Evolutionary conservation across 1,139 yeast species (phyloP), one percentile per base, ranked within the genome.

Genomic region (Candida frijolesensis): DNA sequence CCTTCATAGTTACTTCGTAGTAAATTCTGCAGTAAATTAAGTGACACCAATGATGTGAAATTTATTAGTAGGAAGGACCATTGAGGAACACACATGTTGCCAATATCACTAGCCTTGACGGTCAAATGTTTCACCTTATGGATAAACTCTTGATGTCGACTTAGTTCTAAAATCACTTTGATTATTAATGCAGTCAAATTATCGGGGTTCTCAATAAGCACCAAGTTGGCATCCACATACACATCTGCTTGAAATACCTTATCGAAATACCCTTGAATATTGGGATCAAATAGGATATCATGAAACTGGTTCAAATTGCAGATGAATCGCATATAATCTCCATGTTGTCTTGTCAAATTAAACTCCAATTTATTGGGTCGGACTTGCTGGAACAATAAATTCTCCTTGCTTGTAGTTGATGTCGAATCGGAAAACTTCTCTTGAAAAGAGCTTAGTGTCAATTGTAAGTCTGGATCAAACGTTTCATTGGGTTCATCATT

Each of bases 61-160:
- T 64, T 57, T 11, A 53, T 50, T 38, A 75, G 64, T 9, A 74
- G 56, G 45, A 61, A 62, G 29, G 70, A 61, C 79, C 79, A 75
- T 40, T 64, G 67, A 4, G 60, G 52, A 2, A 65, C 65, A 52
- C 61, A 73, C 47, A 68, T 63, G 30, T 63, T 62, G 1, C 80
- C 79, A 2, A 75, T 67, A 48, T 74, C 75, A n/a, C 76, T 68
- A 12, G 69, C 62, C 25, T 57, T 55, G 25, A 75, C 64, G 19
- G 71, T 60, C 2, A 75, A 35, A 15, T 53, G 44, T 4, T 53
- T 54, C 39, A 74, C 51, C 48, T 71, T 68, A 10, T 51, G 54
- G 15, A 59, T 59, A 35, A 45, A 53, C 40, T 38, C 47, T n/a
- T 38, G 45, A 47, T 44, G 50, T 30, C 22, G 25, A 44, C 54